Percentiles rank a stretch among this genome's conserved stretches.
Conservation (phyloP, 2,329 filamentous ascomycete species). For the Eutypa lata region DNA sequence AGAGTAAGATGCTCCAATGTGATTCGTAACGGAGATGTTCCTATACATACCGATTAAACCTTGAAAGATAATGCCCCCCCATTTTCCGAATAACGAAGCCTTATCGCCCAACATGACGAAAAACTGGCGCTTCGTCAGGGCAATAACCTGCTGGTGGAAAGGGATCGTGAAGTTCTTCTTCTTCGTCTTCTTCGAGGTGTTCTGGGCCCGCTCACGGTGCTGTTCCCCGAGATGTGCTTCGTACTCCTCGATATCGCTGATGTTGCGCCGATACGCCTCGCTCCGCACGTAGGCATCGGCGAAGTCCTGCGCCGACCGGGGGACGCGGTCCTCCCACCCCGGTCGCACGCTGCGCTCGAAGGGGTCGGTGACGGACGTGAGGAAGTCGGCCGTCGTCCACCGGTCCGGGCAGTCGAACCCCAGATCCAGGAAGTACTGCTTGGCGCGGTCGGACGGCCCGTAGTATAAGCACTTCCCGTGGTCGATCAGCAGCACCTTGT, state of each 20-base stretch:
- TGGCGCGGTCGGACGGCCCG: conserved; percentile 60
- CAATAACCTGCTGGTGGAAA: conserved; percentile 46
- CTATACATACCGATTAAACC: too few species aligned
- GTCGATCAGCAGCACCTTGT: conserved; percentile 67
- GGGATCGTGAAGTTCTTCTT: conserved; percentile 52
- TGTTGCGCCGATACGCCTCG: conserved; percentile 36
- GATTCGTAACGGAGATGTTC: too few species aligned
- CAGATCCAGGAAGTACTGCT: conserved; percentile 65
- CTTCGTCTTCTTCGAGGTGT: conserved; percentile 32
- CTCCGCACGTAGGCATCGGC: conserved; percentile 49
- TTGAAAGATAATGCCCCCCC: conserved; percentile 31
- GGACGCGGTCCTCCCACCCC: conserved; percentile 56
- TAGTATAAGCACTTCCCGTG: conserved; percentile 71
- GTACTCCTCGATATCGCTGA: conserved; percentile 51
- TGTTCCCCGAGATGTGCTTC: conserved; percentile 42
- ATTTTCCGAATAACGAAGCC: conserved; percentile 31
- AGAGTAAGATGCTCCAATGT: too few species aligned
- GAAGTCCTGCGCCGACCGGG: conserved; percentile 62
- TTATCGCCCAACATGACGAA: conserved; percentile 32
- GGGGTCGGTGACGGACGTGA: conserved; percentile 69
- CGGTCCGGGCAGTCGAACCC: conserved; percentile 71
- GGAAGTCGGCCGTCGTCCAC: conserved; percentile 71
- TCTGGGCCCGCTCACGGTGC: conserved; percentile 35
- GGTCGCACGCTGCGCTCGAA: conserved; percentile 54
- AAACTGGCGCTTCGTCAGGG: conserved; percentile 37